Base-by-base conservation (phyloP, 1,139 yeast genomes). In the Wickerhamomyces sp. region DNA sequence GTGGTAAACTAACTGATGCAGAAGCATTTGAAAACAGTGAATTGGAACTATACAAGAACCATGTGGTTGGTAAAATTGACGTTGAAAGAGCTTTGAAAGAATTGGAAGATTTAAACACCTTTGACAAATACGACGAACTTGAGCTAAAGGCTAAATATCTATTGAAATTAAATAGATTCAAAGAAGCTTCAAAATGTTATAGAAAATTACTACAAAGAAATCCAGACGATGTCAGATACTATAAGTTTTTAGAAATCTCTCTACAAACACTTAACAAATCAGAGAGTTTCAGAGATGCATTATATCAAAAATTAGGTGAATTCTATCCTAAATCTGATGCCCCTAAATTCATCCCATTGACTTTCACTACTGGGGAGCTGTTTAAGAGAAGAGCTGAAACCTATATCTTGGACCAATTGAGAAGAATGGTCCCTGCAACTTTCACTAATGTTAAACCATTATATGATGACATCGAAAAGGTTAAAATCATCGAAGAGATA, bases 241-340 rank as follows among this genome's bases (percentile, higher is more conserved):
- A 87, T 58, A 61, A 64, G 35, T 63, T 75, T 37, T 68, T 92
- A 45, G 96, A 90, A 56, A 60, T 71, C 31, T 68, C 89, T 1
- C 68, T 86, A 45, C 77, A 72, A 3, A 41, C 56, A 19, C 64
- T 76, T 14, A 51, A 48, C 13, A 60, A 60, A 28, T 58, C 72
- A 31, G 59, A 63, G 14, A 68, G 63, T 14, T 51, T 65, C 37
- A 73, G 83, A 58, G 62, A 73, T 44, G 69, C 67, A 28, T 64
- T 89, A 41, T 89, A 88, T 58, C 75, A 72, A 37, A 80, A 77
- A 49, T 67, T 90, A 47, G 72, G 76, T 2, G 62, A 57, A 35
- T 81, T 85, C 54, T 92, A 88, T 60, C 97, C 97, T 29, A 77
- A 74, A 48, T 78, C 95, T 2, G 96, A 89, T 56, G 82, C 94